Evolutionary conservation across 352 stramenopile species (phyloP), one percentile per base, ranked within the genome.

Genomic region (Phytophthora fragariae): DNA sequence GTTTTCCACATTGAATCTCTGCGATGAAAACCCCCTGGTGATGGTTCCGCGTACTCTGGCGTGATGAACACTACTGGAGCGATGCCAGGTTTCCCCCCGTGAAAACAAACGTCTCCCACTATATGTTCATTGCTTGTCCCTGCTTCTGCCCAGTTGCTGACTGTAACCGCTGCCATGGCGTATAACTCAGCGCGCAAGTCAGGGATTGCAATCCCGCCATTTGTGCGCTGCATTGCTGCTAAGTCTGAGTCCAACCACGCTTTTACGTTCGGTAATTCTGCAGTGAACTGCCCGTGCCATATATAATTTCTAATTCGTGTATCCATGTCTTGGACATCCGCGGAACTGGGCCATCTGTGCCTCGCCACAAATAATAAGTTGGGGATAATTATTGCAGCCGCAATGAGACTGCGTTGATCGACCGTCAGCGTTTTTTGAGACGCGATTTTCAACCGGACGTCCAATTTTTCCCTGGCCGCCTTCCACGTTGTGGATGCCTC

Each of bases 191-290:
- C 2, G 10, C 57, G 10, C 7, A 63, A 21, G 24, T 63, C 57
- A 17, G 57, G 37, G 14, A 63, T 21, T 19, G 39, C 57, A 24
- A 63, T 5, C 21, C 57, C 57, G 6, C 57, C 57, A 6, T 44
- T 44, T 1, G 31, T 53, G 7, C 47, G 46, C 3, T 29, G 59
- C 8, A 61, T 10, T 1, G 49, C 31, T 2, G 50, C 61, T 12
- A 68, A 9, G 3, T 68, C 61, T 0, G 61, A 49, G 14, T 68
- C 21, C 0, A 68, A 9, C 61, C 61, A 68, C 35, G 35, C 35
- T 44, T 44, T 44, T 5, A 44, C 35, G 35, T 14, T 44, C 4
- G 35, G 35, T 44, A 44, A 44, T 44, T 44, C 35, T 44, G 35
- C 35, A 44, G 35, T 44, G 35, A 44, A 44, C 35, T 44, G 35